These are phyloP conservation scores for Colletotrichum plurivorum DNA, from an alignment of 2,329 filamentous ascomycete genomes.

Conservation along the genomic window DNA sequence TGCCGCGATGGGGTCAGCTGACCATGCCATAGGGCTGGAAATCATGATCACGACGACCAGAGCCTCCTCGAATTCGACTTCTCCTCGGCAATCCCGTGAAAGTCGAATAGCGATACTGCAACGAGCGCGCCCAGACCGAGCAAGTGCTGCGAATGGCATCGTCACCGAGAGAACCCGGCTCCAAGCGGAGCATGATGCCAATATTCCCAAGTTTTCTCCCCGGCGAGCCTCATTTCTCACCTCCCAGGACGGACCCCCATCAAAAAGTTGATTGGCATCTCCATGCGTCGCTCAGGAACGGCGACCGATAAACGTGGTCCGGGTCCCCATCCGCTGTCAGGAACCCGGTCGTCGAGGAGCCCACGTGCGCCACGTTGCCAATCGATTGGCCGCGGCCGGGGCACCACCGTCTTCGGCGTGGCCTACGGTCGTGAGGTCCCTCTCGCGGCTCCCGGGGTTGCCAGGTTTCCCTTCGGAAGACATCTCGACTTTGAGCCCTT, in stretches of 20 bases:
- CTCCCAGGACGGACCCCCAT: not conserved
- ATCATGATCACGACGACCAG: not conserved
- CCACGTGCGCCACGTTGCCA: conserved; percentile 46
- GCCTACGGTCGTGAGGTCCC: not conserved
- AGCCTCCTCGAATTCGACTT: not conserved
- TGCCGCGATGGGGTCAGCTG: conserved; percentile 21
- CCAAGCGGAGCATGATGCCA: not conserved
- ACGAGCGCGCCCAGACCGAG: not conserved
- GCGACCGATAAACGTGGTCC: conserved; percentile 24
- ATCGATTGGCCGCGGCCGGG: conserved; percentile 47
- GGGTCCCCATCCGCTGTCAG: conserved; percentile 23
- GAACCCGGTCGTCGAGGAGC: conserved; percentile 22
- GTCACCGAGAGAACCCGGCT: conserved; percentile 3
- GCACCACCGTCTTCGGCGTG: conserved; percentile 13
- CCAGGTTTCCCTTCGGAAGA: conserved; percentile 27
- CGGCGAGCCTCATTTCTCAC: conserved; percentile 18
- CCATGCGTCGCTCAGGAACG: conserved; percentile 21
- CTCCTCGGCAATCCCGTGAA: not conserved
- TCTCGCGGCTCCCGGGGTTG: conserved; percentile 1
- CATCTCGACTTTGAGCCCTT: conserved; percentile 29
- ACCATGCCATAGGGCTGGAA: not conserved
- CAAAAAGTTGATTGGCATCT: not conserved
- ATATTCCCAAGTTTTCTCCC: not conserved
- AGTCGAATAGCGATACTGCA: not conserved
- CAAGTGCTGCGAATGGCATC: conserved; percentile 14